Evolutionary conservation across 495 filamentous ascomycete genomes (phyloP), one percentile per base, ranked within the genome.

Genomic region (Usnea hakonensis): DNA sequence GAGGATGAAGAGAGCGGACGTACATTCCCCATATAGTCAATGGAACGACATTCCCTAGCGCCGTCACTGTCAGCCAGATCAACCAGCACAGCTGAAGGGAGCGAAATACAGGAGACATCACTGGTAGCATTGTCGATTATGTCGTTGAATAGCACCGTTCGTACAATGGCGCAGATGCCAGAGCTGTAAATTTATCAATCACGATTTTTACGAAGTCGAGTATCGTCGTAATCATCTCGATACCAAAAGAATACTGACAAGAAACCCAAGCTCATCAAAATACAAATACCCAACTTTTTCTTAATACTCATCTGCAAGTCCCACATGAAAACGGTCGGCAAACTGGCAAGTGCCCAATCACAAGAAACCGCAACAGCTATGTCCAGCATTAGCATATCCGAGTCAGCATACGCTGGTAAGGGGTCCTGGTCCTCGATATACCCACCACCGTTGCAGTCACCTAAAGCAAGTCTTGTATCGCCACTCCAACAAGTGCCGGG

Each of bases 271-370:
- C 63, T 32, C 63, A 65, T 65, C 53, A 65, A 37, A 16, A 55
- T 10, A 41, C 53, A 57, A 13, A 65, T 61, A 8, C 59, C 59
- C 38, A 14, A 21, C 23, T 65, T 65, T 5, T 32, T 16, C 23
- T 14, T 58, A 11, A 48, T n/a, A 3, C 38, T 40, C 58, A 65
- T 61, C 43, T 65, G 63, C 5, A 65, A 3, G 16, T 65, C 56
- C 63, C 63, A 65, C 54, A 65, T 32, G 36, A 65, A 62, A 5
- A 61, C 52, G 7, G 62, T 62, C 13, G 63, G 63, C 64, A 77
- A 40, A 16, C 73, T 73, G 8, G 75, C 77, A 19, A 78, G 74
- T 21, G 72, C 73, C 60, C 77, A 78, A 68, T 79, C 76, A 59
- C 72, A 77, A 1, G 74, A 9, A 11, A 71, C 74, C 0, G 76